These are phyloP conservation scores for Lachancea meyersii DNA, from an alignment of 805 yeast genomes.

Conservation along the genomic window DNA sequence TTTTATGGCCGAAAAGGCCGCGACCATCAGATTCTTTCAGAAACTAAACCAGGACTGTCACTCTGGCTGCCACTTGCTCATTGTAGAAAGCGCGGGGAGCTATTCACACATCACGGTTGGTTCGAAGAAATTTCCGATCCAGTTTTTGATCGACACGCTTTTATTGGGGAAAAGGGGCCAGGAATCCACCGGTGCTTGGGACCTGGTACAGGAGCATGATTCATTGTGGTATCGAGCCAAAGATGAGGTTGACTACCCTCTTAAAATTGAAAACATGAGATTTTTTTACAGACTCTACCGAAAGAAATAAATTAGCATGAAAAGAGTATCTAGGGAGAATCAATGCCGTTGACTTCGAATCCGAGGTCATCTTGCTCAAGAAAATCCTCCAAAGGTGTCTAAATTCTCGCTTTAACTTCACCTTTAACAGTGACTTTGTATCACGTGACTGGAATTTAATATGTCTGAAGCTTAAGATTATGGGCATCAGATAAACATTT, in stretches of 20 bases:
- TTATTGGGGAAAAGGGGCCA: conserved; percentile 46
- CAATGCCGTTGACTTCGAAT: no score
- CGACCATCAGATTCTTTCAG: conserved; percentile 55
- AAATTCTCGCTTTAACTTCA: no score
- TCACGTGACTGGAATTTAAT: no score
- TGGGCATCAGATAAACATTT: no score
- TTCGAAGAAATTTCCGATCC: conserved; percentile 71
- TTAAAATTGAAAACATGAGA: conserved; percentile 82
- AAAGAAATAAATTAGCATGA: conserved; percentile 34
- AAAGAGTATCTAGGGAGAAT: no score
- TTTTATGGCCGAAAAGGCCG: conserved; percentile 59
- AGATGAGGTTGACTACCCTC: conserved; percentile 47
- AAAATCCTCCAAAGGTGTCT: no score
- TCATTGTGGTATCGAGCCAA: conserved; percentile 75
- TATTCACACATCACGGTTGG: conserved; percentile 78
- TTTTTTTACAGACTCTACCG: conserved; percentile 72
- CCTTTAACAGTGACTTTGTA: no score
- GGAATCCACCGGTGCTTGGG: conserved; percentile 56
- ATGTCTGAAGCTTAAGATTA: no score
- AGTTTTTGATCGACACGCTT: conserved; percentile 69
- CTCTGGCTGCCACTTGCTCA: conserved; percentile 53
- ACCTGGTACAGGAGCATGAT: conserved; percentile 55
- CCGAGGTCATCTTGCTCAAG: no score
- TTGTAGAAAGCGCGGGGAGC: conserved; percentile 87
- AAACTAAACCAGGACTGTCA: conserved; percentile 45